Evolutionary conservation across 495 filamentous ascomycete genomes (phyloP).

Genomic region (Extremus antarcticus): DNA sequence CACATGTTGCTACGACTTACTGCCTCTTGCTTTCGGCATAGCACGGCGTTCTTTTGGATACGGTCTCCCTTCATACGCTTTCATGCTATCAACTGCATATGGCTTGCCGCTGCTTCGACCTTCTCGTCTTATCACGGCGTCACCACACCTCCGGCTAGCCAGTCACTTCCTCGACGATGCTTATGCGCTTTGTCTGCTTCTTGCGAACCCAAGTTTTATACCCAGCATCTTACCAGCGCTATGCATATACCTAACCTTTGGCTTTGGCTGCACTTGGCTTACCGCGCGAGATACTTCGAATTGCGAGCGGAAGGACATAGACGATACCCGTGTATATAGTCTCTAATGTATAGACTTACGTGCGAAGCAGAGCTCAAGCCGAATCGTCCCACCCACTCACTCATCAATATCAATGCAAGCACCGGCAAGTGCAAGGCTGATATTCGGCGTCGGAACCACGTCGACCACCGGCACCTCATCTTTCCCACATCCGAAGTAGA

Average conservation of each 20-base stretch:
- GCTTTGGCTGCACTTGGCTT: background rate
- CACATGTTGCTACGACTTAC: slow-evolving; percentile 3
- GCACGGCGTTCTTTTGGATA: slow-evolving; percentile 1
- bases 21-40: background rate
- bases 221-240: background rate
- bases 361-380: too few relatives aligned
- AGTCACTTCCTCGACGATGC: background rate
- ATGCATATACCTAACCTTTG: background rate
- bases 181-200: background rate
- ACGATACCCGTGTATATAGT: background rate
- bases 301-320: background rate
- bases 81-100: background rate
- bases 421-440: too few relatives aligned
- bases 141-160: background rate
- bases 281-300: background rate
- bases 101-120: background rate
- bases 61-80: background rate
- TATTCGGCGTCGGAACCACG: too few relatives aligned
- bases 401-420: too few relatives aligned
- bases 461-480: too few relatives aligned
- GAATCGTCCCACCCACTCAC: too few relatives aligned
- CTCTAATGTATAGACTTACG: background rate
- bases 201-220: background rate
- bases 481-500: too few relatives aligned
- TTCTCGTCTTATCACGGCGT: background rate